A percentile compares a stretch with the other conserved stretches of the same genome.
Conservation (phyloP, 768 basidiomycete species). For the Dioszegia hungarica region DNA sequence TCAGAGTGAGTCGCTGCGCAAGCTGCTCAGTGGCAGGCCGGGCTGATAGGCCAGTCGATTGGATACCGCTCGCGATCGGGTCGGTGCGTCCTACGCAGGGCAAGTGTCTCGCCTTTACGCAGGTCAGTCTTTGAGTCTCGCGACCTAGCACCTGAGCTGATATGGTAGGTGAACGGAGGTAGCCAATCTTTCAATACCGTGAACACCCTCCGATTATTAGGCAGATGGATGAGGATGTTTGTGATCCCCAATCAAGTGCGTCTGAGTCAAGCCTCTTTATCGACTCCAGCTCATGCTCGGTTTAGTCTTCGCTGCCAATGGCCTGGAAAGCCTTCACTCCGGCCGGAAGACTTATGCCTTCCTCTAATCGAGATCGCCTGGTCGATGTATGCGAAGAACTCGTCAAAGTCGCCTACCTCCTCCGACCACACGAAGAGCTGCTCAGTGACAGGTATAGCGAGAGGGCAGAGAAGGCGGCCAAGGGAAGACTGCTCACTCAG, state of each 20-base stretch:
- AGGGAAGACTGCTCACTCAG: constrained; percentile 44
- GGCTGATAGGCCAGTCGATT: constrained; percentile 36
- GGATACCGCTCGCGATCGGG: constrained; percentile 47
- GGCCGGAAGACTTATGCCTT: constrained; percentile 41
- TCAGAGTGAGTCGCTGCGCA: constrained; percentile 31
- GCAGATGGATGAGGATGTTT: constrained; percentile 49
- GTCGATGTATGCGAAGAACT: constrained; percentile 50
- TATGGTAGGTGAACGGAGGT: constrained; percentile 29
- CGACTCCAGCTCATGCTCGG: neutral
- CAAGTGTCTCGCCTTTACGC: constrained; percentile 43
- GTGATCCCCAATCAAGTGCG: constrained; percentile 33
- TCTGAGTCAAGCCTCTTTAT: neutral
- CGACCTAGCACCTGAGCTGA: constrained; percentile 1
- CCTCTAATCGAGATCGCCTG: constrained; percentile 47
- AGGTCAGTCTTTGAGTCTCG: too few relatives aligned
- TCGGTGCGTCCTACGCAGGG: constrained; percentile 49
- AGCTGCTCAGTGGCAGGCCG: neutral
- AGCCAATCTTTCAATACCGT: constrained; percentile 48
- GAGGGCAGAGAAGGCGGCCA: constrained; percentile 36
- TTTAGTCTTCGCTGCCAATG: constrained; percentile 41
- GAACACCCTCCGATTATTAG: constrained; percentile 44
- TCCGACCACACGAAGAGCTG: constrained; percentile 33
- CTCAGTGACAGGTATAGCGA: constrained; percentile 45
- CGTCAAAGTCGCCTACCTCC: constrained; percentile 40
- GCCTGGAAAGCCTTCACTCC: constrained; percentile 46